Base-by-base conservation (phyloP, 2,329 filamentous ascomycete species). In the Lecanoromycetidae sp. region DNA sequence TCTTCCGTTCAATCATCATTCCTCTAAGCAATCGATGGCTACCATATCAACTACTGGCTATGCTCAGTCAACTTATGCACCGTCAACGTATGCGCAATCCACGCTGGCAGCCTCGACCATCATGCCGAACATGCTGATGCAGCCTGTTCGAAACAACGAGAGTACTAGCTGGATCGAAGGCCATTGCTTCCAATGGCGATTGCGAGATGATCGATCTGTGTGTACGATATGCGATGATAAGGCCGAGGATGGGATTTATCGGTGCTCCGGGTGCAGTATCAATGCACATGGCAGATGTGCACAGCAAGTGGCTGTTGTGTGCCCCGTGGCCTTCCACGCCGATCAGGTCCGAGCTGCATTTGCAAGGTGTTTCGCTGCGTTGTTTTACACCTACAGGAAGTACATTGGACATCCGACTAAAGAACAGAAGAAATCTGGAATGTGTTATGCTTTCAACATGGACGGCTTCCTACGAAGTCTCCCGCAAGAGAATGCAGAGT, bases 1-100 rank as follows among this genome's bases (percentile, higher is more conserved):
- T 61, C 68, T 81, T 26, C 85, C 87, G 4, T 87, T 90, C 66
- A 70, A 86, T 29, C 72, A 75, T 40, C 78, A 82, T 61, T 71
- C 74, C 43, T 61, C 44, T 5, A 52, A 48, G 29, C 50, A 44
- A 32, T 69, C 69, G 1, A 67, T 72, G 50, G 69, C 62, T 12
- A 66, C 63, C 2, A 53, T 70, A 40, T 65, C 64, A 51, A 67
- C 63, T 4, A 66, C 67, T 40, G 57, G 61, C 32, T 61, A 61
- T 29, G 46, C 59, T 8, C 56, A 59, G 4, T 71, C 68, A 2
- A 67, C 60, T 4, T 72, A 72, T 55, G 68, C 69, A 4, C 68
- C 69, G 9, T 72, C 69, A 1, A 65, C 67, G 15, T 72, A 71
- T 56, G 69, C 69, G 5, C 68, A 71, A 45, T 71, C 69, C 7